These are phyloP conservation scores for Medicago ruthenica DNA, from an alignment of 306 rosid species.

Conservation along the genomic window DNA sequence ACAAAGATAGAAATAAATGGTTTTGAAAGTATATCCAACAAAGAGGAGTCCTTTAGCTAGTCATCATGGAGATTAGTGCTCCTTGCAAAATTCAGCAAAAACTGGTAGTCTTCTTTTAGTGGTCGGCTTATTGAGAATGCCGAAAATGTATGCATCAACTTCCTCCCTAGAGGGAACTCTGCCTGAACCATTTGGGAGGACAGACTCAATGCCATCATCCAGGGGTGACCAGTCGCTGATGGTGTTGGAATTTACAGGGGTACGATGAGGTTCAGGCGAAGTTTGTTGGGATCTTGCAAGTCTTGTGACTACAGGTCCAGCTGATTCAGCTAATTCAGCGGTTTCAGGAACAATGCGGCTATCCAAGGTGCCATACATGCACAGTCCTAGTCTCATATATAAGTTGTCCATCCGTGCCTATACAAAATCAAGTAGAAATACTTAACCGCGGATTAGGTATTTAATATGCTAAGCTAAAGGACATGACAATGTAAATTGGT, in stretches of 20 bases:
- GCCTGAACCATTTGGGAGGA: constrained; percentile 48
- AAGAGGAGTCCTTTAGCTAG: constrained; percentile 28
- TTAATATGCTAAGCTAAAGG: constrained; percentile 4
- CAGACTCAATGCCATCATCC: constrained; percentile 67
- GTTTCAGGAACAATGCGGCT: constrained; percentile 40
- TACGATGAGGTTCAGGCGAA: constrained; percentile 29
- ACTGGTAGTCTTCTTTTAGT: constrained; percentile 50
- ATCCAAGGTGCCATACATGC: constrained; percentile 40
- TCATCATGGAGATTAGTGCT: constrained; percentile 11
- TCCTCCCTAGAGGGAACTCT: constrained; percentile 53
- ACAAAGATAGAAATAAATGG: neutral
- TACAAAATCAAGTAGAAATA: constrained; percentile 40
- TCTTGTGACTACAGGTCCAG: constrained; percentile 16
- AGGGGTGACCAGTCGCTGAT: constrained; percentile 66
- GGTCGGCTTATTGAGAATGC: constrained; percentile 37
- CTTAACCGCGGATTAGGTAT: constrained; percentile 9
- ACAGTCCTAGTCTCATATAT: constrained; percentile 37
- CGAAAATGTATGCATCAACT: constrained; percentile 45
- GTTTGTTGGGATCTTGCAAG: constrained; percentile 36
- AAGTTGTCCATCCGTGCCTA: constrained; percentile 44
- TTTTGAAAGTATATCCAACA: constrained; percentile 19
- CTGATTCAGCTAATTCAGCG: constrained; percentile 32
- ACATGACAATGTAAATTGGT: constrained; percentile 6
- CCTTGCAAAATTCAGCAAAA: constrained; percentile 50
- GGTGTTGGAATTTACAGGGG: constrained; percentile 7